Conservation (phyloP, 441 rosid species). For the Bocquillonia castaneifolia region DNA sequence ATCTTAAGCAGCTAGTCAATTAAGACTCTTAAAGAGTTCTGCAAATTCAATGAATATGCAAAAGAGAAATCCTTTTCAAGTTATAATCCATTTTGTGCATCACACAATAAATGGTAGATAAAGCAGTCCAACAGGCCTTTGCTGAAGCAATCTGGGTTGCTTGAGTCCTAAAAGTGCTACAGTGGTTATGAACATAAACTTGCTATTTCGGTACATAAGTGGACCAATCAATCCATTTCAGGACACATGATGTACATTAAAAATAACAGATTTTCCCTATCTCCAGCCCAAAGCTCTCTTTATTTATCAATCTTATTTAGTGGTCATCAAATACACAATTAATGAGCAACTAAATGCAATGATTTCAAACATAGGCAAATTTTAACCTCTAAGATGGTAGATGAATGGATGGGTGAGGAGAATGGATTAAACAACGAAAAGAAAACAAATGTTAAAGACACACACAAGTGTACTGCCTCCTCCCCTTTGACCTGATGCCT, state of each 20-base stretch:
- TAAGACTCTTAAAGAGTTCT: background rate
- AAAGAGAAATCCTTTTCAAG: background rate
- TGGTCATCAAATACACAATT: background rate
- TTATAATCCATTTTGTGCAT: background rate
- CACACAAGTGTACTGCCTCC: too few species aligned
- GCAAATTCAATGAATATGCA: background rate
- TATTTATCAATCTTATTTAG: background rate
- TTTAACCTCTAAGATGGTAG: background rate
- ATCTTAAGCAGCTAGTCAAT: background rate
- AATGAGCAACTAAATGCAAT: background rate
- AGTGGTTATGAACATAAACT: background rate
- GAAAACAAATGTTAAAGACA: background rate
- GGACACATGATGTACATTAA: background rate
- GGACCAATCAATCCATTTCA: background rate
- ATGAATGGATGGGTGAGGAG: background rate
- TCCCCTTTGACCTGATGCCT: too few species aligned
- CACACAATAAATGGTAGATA: background rate
- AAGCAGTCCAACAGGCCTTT: background rate
- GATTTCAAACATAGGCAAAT: background rate
- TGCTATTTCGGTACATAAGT: background rate
- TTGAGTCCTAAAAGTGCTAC: background rate
- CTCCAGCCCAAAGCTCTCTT: background rate
- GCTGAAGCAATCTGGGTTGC: background rate
- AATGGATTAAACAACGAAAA: background rate
- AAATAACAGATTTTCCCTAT: background rate